phyloP scores from a whole-genome alignment of 139 green algal species.

The Mychonastes homosphaera region DNA sequence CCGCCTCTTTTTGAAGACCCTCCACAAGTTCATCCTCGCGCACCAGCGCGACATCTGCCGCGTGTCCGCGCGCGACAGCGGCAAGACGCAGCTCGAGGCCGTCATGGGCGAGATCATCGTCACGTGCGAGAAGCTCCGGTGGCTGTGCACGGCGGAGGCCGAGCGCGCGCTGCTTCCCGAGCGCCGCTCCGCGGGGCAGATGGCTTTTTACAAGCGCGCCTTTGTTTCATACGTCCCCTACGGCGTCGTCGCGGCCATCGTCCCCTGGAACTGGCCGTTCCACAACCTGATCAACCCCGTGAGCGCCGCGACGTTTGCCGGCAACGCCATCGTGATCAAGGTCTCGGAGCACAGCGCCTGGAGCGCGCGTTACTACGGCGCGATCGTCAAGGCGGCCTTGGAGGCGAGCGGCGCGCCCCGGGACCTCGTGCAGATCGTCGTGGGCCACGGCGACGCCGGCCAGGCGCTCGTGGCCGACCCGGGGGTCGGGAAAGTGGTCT shows the following conservation, averaged over 20 bases:
- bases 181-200: conserved; percentile 57
- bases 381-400: conserved; percentile 74
- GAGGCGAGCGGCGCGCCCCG: conserved; percentile 63
- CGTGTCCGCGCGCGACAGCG: conserved; percentile 79
- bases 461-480: conserved; percentile 76
- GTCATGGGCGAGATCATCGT: conserved; percentile 90
- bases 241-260: conserved; percentile 92
- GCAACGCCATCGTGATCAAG: conserved; percentile 94
- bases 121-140: conserved; percentile 95
- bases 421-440: conserved; percentile 89
- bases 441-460: conserved; percentile 80
- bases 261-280: conserved; percentile 99
- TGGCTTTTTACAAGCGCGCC: conserved; percentile 93
- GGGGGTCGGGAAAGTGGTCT: conserved; percentile 82
- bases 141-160: conserved; percentile 79
- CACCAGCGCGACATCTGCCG: conserved; percentile 88
- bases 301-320: conserved; percentile 80
- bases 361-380: conserved; percentile 54
- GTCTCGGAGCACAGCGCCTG: conserved; percentile 20
- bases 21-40: conserved; percentile 84
- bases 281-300: conserved; percentile 98
- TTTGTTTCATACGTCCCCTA: conserved; percentile 87
- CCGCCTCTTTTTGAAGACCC: conserved; percentile 55
- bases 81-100: conserved; percentile 90
- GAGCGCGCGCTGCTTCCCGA: conserved; percentile 74